Evolutionary conservation across 2,329 filamentous ascomycete genomes (phyloP).

Genomic region (Diaporthe capsici): DNA sequence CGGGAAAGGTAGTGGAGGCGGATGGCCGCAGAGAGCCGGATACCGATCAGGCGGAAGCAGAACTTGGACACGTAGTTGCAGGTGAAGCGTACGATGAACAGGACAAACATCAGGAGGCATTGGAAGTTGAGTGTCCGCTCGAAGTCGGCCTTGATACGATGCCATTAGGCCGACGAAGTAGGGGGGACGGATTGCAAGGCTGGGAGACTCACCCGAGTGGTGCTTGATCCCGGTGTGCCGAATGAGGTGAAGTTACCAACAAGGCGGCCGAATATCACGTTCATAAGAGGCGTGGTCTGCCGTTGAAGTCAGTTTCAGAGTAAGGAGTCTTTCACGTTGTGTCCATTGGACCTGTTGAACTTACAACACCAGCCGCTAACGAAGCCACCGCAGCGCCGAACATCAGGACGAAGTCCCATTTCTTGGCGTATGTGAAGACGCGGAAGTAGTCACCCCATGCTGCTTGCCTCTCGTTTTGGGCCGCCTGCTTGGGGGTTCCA

Average conservation of each 20-base stretch:
- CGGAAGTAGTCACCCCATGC: conserved; percentile 40
- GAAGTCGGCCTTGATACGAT: conserved; percentile 2
- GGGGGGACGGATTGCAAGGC: background rate
- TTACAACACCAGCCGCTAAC: conserved; percentile 62
- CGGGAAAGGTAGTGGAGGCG: conserved; percentile 75
- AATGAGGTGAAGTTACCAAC: conserved; percentile 61
- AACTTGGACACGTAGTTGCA: conserved; percentile 57
- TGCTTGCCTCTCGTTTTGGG: conserved; percentile 35
- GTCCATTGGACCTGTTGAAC: background rate
- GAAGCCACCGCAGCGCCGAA: conserved; percentile 62
- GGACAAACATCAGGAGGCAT: conserved; percentile 33
- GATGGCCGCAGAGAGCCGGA: conserved; percentile 72
- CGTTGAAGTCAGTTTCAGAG: background rate
- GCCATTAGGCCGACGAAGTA: background rate
- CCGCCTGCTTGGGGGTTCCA: background rate
- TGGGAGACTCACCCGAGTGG: conserved; percentile 27
- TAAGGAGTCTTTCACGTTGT: background rate
- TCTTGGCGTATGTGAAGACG: conserved; percentile 67
- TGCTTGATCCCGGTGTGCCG: conserved; percentile 32
- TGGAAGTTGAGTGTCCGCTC: conserved; percentile 25
- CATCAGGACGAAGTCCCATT: conserved; percentile 65
- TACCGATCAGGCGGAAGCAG: conserved; percentile 72
- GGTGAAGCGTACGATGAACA: conserved; percentile 32
- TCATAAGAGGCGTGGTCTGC: conserved; percentile 70
- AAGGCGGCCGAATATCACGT: conserved; percentile 69